Evolutionary conservation across 495 filamentous ascomycete genomes (phyloP), one percentile per base, ranked within the genome.

Genomic region (Collariella sp.): DNA sequence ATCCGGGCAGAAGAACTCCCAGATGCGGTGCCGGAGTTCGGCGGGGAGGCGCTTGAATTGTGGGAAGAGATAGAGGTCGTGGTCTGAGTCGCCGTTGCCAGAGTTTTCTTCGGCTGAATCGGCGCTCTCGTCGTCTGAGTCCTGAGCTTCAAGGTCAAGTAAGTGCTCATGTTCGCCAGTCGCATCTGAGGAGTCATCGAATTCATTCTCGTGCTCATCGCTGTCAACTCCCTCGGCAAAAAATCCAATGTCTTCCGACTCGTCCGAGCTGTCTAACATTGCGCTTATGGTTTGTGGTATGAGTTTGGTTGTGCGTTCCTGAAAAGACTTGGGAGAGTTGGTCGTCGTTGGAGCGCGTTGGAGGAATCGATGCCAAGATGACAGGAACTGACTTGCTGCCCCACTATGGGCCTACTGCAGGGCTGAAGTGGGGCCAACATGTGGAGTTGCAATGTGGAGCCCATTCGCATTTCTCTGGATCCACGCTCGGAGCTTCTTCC

Each of bases 21-120:
- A 77, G 45, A 77, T 59, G 31, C 45, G 63, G 10, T 53, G 22
- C 38, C 70, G 71, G 9, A 77, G 60, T 51, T 77, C 74, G 1
- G 62, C 46, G 0, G 73, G 73, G 2, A 76, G 54, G 19, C 54
- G 54, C 18, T 13, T 55, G 48, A 75, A 76, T 26, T 72, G 70
- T 0, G 67, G 70, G 50, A 76, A 74, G n/a, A 48, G 52, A 3
- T 58, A n/a, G 1, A 44, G 48, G 23, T 70, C 34, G 3, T 15
- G 24, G 1, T 19, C 3, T 58, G n/a, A 44, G 10, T 41, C 52
- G 18, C 3, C 34, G 7, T 55, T 33, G 23, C 48, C 52, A 24
- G 56, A 46, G 12, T 54, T 49, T 15, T 53, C 41, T 0, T 48
- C 41, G 12, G 51, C 56, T 1, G 45, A 54, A n/a, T 43, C 52